Base-by-base conservation (phyloP, 495 filamentous ascomycete genomes). In the Bombardia bombarda region DNA sequence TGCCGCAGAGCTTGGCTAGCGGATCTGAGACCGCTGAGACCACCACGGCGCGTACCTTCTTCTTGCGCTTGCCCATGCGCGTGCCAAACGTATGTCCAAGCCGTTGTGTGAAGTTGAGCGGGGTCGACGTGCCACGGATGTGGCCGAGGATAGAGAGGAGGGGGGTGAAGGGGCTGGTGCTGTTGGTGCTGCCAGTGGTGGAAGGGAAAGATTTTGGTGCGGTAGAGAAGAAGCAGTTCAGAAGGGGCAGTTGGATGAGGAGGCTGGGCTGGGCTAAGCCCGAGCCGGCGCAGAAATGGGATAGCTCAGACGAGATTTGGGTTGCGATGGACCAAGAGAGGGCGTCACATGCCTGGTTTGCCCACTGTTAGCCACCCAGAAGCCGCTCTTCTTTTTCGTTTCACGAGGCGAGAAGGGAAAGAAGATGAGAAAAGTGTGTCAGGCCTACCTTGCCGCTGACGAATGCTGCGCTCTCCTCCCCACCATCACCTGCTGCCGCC, bases 321-420 rank as follows among this genome's bases (percentile, higher is more conserved):
- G 49, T 47, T 1, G 40, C 21, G 16, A 47, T 34, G 18, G 44
- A 52, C 49, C 45, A 52, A 7, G 30, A 7, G 9, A 52, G 12
- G 5, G 35, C 26, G 3, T 44, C 17, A 24, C 41, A 43, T 13
- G 35, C 40, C 42, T 43, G 10, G 34, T 16, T 1, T 3, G 6
- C 19, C 17, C 32, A 9, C 13, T 4, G 32, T 34, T 34, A 46
- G 30, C 26, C n/a, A n/a, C n/a, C n/a, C n/a, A n/a, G n/a, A n/a
- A n/a, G n/a, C n/a, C n/a, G n/a, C n/a, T n/a, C n/a, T n/a, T n/a
- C n/a, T n/a, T n/a, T n/a, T n/a, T n/a, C n/a, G n/a, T n/a, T n/a
- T n/a, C n/a, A n/a, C n/a, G n/a, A n/a, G n/a, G n/a, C n/a, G n/a
- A n/a, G n/a, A n/a, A n/a, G n/a, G n/a, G n/a, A n/a, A n/a, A n/a